phyloP scores from a whole-genome alignment of 139 green algal species.

The Picochlorum sp. region DNA sequence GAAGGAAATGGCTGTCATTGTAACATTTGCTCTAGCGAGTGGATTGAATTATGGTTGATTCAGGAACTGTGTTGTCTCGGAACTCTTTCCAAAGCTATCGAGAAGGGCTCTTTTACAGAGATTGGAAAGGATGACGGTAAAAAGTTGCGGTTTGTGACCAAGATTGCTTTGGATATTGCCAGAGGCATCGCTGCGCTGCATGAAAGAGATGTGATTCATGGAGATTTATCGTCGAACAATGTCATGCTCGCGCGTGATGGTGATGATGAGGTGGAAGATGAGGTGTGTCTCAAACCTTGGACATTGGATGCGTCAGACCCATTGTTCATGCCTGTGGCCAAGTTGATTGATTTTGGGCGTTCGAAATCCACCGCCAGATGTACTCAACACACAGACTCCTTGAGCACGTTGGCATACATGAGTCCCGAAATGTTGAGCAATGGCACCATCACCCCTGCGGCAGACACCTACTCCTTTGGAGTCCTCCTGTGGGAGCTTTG shows the following conservation, averaged over 20 bases:
- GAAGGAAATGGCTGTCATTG: too few species aligned
- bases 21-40: too few species aligned
- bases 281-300: too few species aligned
- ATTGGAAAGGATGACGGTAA: neutral
- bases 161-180: constrained; percentile 12
- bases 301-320: too few species aligned
- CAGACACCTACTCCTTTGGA: constrained; percentile 2
- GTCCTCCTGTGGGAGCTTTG: neutral
- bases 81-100: constrained; percentile 8
- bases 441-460: neutral
- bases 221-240: constrained; percentile 9
- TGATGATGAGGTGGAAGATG: neutral
- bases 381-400: constrained; percentile 4
- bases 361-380: neutral
- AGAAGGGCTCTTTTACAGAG: neutral
- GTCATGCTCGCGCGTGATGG: constrained; percentile 11
- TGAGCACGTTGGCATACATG: constrained; percentile 14
- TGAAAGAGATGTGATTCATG: neutral
- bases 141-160: neutral
- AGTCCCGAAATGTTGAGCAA: neutral
- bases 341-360: constrained; percentile 16
- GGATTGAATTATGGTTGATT: constrained; percentile 11
- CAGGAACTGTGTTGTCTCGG: constrained; percentile 9
- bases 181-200: constrained; percentile 10
- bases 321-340: neutral